Conservation (phyloP, 768 basidiomycete species). For the Mycena leptocephala region DNA sequence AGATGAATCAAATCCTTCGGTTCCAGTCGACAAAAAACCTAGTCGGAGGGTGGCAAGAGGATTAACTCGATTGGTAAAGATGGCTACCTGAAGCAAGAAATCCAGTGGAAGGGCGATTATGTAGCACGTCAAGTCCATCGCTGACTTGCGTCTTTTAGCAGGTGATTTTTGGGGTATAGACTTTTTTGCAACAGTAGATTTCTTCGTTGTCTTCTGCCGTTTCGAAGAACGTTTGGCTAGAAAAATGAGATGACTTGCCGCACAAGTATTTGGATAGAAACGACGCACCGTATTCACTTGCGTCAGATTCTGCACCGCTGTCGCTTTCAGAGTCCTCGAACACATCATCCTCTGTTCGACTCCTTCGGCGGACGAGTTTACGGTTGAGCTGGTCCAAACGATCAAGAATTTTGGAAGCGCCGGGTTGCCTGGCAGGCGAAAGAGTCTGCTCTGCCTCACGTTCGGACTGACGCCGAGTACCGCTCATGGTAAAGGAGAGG, state of each 20-base stretch:
- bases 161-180: too few species aligned
- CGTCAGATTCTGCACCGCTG: constrained; percentile 5
- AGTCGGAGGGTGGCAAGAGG: neutral
- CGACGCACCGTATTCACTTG: constrained; percentile 9
- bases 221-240: constrained; percentile 16
- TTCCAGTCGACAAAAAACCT: constrained; percentile 47
- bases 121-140: constrained; percentile 22
- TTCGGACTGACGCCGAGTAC: constrained; percentile 13
- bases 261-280: neutral
- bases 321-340: constrained; percentile 15
- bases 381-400: neutral
- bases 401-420: neutral
- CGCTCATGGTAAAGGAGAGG: constrained; percentile 4
- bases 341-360: constrained; percentile 36
- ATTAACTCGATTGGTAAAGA: neutral
- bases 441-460: neutral
- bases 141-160: neutral
- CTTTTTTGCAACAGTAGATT: neutral
- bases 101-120: constrained; percentile 42
- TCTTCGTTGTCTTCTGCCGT: constrained; percentile 17
- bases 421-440: neutral
- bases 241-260: neutral
- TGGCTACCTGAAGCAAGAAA: constrained; percentile 45
- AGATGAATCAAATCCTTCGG: constrained; percentile 51
- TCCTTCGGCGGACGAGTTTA: too few species aligned